Base-by-base conservation (phyloP, 2,329 filamentous ascomycete species). In the Byssochlamys sp. region DNA sequence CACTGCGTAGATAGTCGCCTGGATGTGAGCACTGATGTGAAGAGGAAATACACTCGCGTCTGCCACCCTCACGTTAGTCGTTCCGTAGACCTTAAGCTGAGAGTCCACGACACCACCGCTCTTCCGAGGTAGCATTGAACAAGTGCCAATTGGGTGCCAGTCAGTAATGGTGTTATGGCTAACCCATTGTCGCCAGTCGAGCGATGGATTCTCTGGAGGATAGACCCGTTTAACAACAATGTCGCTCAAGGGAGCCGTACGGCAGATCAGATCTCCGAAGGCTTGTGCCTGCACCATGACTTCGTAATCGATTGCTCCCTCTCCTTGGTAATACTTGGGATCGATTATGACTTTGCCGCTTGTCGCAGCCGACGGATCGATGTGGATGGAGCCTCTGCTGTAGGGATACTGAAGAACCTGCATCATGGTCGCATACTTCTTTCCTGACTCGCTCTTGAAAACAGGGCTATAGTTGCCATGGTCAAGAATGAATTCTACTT, bases 391-490 rank as follows among this genome's bases (percentile, higher is more conserved):
- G 0, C 80, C 80, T 2, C 72, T 68, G 0, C 78, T 77, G 29
- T 80, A 80, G 0, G 80, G 80, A 64, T 81, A 80, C 59, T 81
- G 79, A 1, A 82, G 66, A 58, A 81, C 77, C 57, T 77, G 75
- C 0, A 81, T 61, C 70, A 81, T 74, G 2, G 76, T 79, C 7
- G 70, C 77, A 57, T 81, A 80, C 56, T 73, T 75, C 59, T 77
- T 80, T 1, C 66, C 69, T 0, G 51, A 66, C 57, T 60, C 68
- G 52, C 55, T 68, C 56, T 33, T 63, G 53, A 66, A 77, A 68
- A 61, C 67, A 53, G 77, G 68, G 56, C 70, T 79, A 72, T 75
- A 79, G 57, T 80, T 79, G 3, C 77, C 78, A 0, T 77, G 66
- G 49, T 79, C 76, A 31, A 81, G 79, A 28, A 80, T 71, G 56